Evolutionary conservation across 108 stramenopile genomes (phyloP).

Genomic region (Aurantiochytrium sp.): DNA sequence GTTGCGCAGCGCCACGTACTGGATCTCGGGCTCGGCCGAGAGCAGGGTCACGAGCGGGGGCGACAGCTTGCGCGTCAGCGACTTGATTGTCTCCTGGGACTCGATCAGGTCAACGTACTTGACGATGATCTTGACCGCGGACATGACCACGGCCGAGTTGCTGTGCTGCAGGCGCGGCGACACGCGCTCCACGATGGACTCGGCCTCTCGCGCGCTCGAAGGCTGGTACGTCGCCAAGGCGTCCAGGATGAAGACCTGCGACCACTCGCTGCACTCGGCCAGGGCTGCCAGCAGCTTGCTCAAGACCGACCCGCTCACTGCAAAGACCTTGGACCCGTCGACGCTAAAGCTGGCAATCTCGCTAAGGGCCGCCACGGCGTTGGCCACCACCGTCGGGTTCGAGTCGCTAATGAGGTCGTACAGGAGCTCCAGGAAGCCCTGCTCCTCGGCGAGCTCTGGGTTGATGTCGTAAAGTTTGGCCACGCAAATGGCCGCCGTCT

Average conservation of each 20-base stretch:
- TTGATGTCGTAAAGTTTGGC: slow-evolving; percentile 99
- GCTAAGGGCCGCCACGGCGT: slow-evolving; percentile 93
- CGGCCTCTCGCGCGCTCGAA: slow-evolving; percentile 82
- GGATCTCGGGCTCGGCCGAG: slow-evolving; percentile 88
- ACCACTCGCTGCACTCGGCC: slow-evolving; percentile 99
- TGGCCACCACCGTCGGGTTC: slow-evolving; percentile 96
- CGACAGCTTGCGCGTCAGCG: slow-evolving; percentile 83
- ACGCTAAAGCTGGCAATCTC: slow-evolving; percentile 95
- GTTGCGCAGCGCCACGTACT: slow-evolving; percentile 97
- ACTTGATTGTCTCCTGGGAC: slow-evolving; percentile 69
- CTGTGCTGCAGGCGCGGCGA: slow-evolving; percentile 96
- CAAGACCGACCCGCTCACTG: slow-evolving; percentile 80
- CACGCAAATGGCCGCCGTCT: slow-evolving; percentile 98
- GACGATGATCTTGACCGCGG: slow-evolving; percentile 93
- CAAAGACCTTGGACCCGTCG: slow-evolving; percentile 77
- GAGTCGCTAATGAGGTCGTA: slow-evolving; percentile 91
- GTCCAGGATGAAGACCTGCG: slow-evolving; percentile 97
- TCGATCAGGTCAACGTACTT: slow-evolving; percentile 89
- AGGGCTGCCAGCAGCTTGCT: slow-evolving; percentile 95
- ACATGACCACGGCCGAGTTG: slow-evolving; percentile 98
- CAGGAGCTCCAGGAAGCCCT: slow-evolving; percentile 89
- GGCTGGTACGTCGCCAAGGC: slow-evolving; percentile 91
- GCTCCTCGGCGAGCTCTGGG: slow-evolving; percentile 88
- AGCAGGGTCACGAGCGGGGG: slow-evolving; percentile 98
- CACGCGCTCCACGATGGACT: slow-evolving; percentile 97